Evolutionary conservation across 306 rosid species (phyloP).

Genomic region (Morella rubra): DNA sequence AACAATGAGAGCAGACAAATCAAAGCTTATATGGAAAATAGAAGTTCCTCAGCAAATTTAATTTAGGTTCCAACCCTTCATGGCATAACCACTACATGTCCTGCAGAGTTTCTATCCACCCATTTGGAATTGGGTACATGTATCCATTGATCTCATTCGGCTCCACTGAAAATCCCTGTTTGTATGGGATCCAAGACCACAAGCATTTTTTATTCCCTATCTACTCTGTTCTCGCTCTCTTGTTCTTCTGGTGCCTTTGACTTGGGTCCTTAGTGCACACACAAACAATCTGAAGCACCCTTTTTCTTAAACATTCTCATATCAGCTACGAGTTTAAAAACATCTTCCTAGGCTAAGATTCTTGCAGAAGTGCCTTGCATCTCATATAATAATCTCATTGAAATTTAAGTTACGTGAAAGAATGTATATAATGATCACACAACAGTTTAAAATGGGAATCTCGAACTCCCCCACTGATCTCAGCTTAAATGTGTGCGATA

Average conservation of each 20-base stretch:
- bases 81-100: neutral
- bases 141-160: neutral
- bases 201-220: neutral
- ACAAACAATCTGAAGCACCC: neutral
- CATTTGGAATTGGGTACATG: neutral
- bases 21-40: neutral
- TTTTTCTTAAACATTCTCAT: neutral
- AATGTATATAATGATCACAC: neutral
- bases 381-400: neutral
- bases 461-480: neutral
- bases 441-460: neutral
- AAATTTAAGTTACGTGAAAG: neutral
- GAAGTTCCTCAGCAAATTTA: neutral
- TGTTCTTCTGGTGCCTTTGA: constrained; percentile 1
- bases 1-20: constrained; percentile 9
- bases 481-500: neutral
- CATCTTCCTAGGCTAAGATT: neutral
- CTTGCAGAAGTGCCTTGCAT: neutral
- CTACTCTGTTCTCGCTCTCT: neutral
- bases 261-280: constrained; percentile 1
- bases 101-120: neutral
- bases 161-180: neutral
- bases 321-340: neutral
- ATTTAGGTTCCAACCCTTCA: neutral
- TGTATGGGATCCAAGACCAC: neutral